Conservation (phyloP, 352 stramenopile species). For the Phytopythium delawarense region DNA sequence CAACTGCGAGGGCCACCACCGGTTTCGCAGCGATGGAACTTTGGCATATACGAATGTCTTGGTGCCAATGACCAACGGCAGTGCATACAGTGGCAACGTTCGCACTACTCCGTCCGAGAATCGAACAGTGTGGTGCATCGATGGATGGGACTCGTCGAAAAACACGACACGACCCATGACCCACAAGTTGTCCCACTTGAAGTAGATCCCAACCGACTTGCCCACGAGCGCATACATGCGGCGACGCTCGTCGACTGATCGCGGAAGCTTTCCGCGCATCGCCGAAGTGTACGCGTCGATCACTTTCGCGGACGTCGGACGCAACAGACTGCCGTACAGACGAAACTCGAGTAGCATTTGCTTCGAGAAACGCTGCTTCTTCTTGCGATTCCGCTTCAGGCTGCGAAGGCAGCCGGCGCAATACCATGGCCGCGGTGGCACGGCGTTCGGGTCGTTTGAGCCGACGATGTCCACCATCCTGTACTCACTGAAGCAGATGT, state of each 20-base stretch:
- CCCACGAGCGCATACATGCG: constrained; percentile 60
- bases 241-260: constrained; percentile 36
- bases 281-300: constrained; percentile 38
- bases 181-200: constrained; percentile 81
- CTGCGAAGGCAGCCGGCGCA: constrained; percentile 56
- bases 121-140: constrained; percentile 53
- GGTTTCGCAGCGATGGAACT: constrained; percentile 46
- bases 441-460: constrained; percentile 22
- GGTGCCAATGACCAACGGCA: constrained; percentile 67
- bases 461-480: constrained; percentile 60
- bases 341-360: constrained; percentile 86
- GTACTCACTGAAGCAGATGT: constrained; percentile 74
- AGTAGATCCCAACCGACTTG: constrained; percentile 58
- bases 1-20: constrained; percentile 75
- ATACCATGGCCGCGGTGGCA: constrained; percentile 70
- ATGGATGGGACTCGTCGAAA: constrained; percentile 47
- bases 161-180: constrained; percentile 57
- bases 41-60: constrained; percentile 67
- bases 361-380: constrained; percentile 75
- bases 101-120: constrained; percentile 70
- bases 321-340: constrained; percentile 62
- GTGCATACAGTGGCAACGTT: constrained; percentile 58
- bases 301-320: constrained; percentile 59
- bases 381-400: constrained; percentile 77
- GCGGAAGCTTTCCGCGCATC: constrained; percentile 46